These are phyloP conservation scores for Ophiocordyceps camponoti-leonardi DNA, from an alignment of 2,329 filamentous ascomycete genomes.

Conservation along the genomic window DNA sequence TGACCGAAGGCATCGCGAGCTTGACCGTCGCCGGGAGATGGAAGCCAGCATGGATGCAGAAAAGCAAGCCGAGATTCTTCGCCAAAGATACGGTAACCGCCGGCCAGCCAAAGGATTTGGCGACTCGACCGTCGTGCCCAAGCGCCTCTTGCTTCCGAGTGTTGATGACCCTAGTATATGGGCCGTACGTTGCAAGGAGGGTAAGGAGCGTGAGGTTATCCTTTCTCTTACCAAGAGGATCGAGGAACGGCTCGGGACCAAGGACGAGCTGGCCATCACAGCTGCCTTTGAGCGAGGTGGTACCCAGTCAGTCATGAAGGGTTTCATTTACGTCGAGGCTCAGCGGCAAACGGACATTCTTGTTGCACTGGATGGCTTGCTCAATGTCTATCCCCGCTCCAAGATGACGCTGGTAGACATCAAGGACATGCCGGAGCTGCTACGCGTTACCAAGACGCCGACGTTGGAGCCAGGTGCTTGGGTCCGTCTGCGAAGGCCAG, in stretches of 20 bases:
- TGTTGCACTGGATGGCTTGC: slow-evolving; percentile 63
- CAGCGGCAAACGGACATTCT: slow-evolving; percentile 74
- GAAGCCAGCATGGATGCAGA: slow-evolving; percentile 83
- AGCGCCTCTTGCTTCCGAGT: slow-evolving; percentile 73
- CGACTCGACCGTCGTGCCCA: slow-evolving; percentile 65
- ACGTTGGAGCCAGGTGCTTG: slow-evolving; percentile 76
- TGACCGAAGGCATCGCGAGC: slow-evolving; percentile 81
- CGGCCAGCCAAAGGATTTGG: slow-evolving; percentile 45
- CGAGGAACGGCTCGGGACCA: slow-evolving; percentile 60
- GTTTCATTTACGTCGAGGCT: slow-evolving; percentile 91
- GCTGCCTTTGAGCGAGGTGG: slow-evolving; percentile 82
- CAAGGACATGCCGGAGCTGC: slow-evolving; percentile 94
- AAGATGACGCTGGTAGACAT: slow-evolving; percentile 83
- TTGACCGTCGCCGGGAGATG: slow-evolving; percentile 80
- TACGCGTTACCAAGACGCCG: slow-evolving; percentile 75
- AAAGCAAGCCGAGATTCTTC: slow-evolving; percentile 73
- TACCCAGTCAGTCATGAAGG: slow-evolving; percentile 66
- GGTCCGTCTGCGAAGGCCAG: slow-evolving; percentile 67
- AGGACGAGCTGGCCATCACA: slow-evolving; percentile 69
- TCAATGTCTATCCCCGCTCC: slow-evolving; percentile 76
- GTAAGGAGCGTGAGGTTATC: slow-evolving; percentile 86
- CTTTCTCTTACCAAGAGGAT: slow-evolving; percentile 78
- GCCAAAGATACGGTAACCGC: slow-evolving; percentile 74
- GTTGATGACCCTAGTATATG: slow-evolving; percentile 94
- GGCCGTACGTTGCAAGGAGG: slow-evolving; percentile 82